Percentiles rank a stretch among this genome's conserved stretches.
Evolutionary conservation across 495 filamentous ascomycete genomes (phyloP).

Genomic region (Glonium stellatum): DNA sequence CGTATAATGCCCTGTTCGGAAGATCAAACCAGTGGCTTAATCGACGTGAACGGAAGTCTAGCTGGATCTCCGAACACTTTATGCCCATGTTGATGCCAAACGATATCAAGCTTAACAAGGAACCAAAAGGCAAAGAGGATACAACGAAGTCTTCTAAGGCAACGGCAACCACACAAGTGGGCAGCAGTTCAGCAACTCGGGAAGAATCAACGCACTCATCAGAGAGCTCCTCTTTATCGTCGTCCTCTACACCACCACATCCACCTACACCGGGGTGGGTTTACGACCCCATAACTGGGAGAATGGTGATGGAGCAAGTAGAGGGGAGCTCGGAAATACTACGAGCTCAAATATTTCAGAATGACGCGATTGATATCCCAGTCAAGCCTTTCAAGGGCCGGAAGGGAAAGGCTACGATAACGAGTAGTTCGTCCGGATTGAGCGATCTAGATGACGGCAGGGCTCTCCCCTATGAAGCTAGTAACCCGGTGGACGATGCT

Average conservation of each 20-base stretch:
- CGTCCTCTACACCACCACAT: not conserved
- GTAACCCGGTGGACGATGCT: too few species aligned
- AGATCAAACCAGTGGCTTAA: conserved; percentile 7
- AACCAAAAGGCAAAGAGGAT: not conserved
- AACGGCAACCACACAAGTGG: not conserved
- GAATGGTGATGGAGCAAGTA: not conserved
- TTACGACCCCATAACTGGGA: not conserved
- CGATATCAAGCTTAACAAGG: not conserved
- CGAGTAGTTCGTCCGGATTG: too few species aligned
- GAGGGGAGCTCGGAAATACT: not conserved
- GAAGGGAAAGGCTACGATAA: too few species aligned
- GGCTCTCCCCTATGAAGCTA: too few species aligned
- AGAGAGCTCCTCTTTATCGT: not conserved
- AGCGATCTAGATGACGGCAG: too few species aligned
- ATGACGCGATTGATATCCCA: too few species aligned
- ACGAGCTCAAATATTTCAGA: too few species aligned
- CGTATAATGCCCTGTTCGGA: conserved; percentile 14
- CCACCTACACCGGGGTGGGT: not conserved
- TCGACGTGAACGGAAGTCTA: conserved; percentile 8
- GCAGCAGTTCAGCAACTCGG: not conserved
- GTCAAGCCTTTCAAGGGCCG: too few species aligned
- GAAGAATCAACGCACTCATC: not conserved
- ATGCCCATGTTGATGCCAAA: conserved; percentile 7
- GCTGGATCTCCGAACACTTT: not conserved
- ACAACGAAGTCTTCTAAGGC: not conserved